These are phyloP conservation scores for Cyberlindnera amylophila DNA, from an alignment of 805 yeast species.

Conservation along the genomic window DNA sequence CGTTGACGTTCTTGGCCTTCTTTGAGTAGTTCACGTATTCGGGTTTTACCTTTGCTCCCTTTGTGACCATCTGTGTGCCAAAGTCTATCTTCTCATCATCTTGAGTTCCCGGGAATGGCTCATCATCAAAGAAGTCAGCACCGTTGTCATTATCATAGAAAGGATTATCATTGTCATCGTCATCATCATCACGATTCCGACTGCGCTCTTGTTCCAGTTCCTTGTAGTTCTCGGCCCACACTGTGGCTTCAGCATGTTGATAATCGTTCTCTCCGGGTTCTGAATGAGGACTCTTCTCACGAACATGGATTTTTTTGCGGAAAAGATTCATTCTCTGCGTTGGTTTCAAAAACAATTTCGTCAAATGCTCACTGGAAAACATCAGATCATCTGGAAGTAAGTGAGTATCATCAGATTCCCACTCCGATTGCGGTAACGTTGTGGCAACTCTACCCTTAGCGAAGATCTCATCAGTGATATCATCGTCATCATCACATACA, in stretches of 20 bases:
- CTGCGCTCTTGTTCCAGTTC: slow-evolving; percentile 33
- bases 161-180: slow-evolving; percentile 10
- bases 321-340: slow-evolving; percentile 37
- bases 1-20: slow-evolving; percentile 48
- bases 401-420: slow-evolving; percentile 41
- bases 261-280: too few species aligned
- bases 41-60: slow-evolving; percentile 31
- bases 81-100: slow-evolving; percentile 15
- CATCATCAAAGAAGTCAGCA: slow-evolving; percentile 10
- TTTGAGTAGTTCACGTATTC: slow-evolving; percentile 62
- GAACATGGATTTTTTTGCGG: slow-evolving; percentile 12
- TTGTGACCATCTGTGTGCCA: slow-evolving; percentile 30
- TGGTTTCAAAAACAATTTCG: slow-evolving; percentile 69
- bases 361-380: slow-evolving; percentile 65
- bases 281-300: too few species aligned
- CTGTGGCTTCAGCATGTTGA: slow-evolving; percentile 57
- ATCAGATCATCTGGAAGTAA: slow-evolving; percentile 70
- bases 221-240: slow-evolving; percentile 61
- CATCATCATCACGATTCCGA: slow-evolving; percentile 20
- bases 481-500: too few species aligned
- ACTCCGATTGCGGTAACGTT: slow-evolving; percentile 39
- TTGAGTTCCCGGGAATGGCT: slow-evolving; percentile 5
- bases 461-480: too few species aligned
- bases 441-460: slow-evolving; percentile 25
- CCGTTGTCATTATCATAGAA: too few species aligned